Evolutionary conservation across 805 yeast genomes (phyloP), one percentile per base, ranked within the genome.

Genomic region (Cephaloascus albidus): DNA sequence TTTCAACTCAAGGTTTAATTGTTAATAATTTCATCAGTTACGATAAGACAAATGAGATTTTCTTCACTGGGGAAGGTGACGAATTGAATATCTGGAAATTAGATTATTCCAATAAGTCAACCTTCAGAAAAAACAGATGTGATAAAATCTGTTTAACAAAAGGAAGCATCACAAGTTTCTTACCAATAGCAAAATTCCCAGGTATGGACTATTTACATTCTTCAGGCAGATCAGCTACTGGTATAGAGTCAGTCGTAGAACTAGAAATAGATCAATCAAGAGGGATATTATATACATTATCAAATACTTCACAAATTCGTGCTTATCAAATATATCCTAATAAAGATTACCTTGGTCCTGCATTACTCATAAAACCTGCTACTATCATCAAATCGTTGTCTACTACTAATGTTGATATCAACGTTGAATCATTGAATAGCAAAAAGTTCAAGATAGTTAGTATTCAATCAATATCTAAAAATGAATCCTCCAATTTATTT

Each of bases 81-180:
- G 90, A 88, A 2, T 61, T 69, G 30, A 78, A 89, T 48, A 69
- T 93, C 34, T 93, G 96, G 96, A 90, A 86, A 53, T 65, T 93
- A 40, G 80, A 77, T 43, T 93, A 93, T 55, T 74, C 89, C 4
- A 83, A 81, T 46, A 74, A 83, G 19, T 93, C 87, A 36, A 81
- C 85, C 40, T 90, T 96, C 85, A 87, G 87, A 55, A 77, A 80
- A 45, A 81, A 85, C 52, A 84, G 81, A 50, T 85, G 95, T 53
- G 78, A 77, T 49, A 88, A 88, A 57, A 77, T 81, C 33, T 87
- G 97, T 55, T 70, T 85, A 40, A 87, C 97, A 10, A 35, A 78
- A 76, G 60, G 75, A 75, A 47, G 79, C 68, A 52, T 66, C 32
- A 53, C 66, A 3, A 51, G 58, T 27, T 68, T 63, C 3, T 54